These are phyloP conservation scores for Iberis pinnata DNA, from an alignment of 345 rosid genomes.

Conservation along the genomic window DNA sequence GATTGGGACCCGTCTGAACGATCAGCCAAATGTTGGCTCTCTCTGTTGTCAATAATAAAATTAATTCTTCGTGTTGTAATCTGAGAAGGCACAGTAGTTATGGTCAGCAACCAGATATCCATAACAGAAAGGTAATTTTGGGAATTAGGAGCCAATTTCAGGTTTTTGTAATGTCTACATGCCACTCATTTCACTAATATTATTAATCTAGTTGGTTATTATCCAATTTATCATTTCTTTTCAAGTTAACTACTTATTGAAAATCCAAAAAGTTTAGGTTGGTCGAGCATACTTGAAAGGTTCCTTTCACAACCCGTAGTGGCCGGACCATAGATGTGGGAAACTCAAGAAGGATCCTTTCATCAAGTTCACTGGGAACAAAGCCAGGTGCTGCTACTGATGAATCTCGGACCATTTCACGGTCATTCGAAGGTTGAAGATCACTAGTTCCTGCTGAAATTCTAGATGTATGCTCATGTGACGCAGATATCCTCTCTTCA, in stretches of 20 bases:
- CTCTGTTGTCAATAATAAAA: constrained; percentile 68
- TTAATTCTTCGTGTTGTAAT: constrained; percentile 85
- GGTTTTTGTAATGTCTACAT: constrained; percentile 1
- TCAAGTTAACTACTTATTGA: constrained; percentile 5
- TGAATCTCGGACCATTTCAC: constrained; percentile 42
- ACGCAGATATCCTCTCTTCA: constrained; percentile 39
- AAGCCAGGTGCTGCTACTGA: constrained; percentile 73
- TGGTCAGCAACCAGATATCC: constrained; percentile 15
- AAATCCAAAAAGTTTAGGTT: constrained; percentile 14
- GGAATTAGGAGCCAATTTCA: constrained; percentile 3
- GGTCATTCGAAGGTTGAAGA: constrained; percentile 43
- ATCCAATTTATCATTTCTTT: background rate
- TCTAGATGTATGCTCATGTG: constrained; percentile 46
- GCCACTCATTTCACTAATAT: constrained; percentile 21
- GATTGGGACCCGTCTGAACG: constrained; percentile 41
- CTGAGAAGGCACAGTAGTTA: constrained; percentile 37
- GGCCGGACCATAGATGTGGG: constrained; percentile 95
- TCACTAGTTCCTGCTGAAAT: constrained; percentile 41
- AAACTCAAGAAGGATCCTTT: constrained; percentile 86
- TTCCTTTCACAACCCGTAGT: constrained; percentile 74
- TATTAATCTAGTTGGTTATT: constrained; percentile 8
- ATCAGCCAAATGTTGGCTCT: constrained; percentile 33
- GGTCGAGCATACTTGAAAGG: constrained; percentile 68
- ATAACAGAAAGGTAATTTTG: constrained; percentile 14
- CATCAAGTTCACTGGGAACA: constrained; percentile 83